Conservation (phyloP, 148 eudicot species). For the Chenopodium quinoa region DNA sequence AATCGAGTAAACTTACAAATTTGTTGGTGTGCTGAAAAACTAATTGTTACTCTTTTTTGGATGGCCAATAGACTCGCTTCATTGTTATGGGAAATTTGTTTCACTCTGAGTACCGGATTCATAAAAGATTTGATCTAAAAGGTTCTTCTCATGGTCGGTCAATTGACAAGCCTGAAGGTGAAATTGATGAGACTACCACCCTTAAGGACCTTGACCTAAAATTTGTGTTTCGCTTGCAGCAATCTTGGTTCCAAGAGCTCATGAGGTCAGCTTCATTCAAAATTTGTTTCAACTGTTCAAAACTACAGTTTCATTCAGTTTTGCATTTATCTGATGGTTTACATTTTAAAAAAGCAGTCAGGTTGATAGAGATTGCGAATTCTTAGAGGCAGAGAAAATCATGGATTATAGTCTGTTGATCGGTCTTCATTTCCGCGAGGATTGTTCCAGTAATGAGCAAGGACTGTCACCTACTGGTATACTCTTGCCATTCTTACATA, state of each 20-base stretch:
- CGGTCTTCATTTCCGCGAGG: slow-evolving; percentile 49
- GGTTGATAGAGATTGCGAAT: slow-evolving; percentile 48
- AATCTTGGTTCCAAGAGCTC: slow-evolving; percentile 81
- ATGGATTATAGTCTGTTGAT: slow-evolving; percentile 50
- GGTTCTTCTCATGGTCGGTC: slow-evolving; percentile 93
- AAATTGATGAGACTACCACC: slow-evolving; percentile 94
- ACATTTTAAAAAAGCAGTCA: slow-evolving; percentile 30
- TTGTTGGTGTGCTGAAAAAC: slow-evolving; percentile 2
- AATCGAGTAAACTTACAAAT: background rate
- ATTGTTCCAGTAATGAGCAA: slow-evolving; percentile 29
- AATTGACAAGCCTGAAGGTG: slow-evolving; percentile 79
- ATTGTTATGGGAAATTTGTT: slow-evolving; percentile 96
- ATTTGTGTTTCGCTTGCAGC: slow-evolving; percentile 74
- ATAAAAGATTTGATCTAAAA: slow-evolving; percentile 89
- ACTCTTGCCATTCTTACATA: background rate
- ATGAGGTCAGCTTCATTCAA: slow-evolving; percentile 56
- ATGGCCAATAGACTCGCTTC: slow-evolving; percentile 64
- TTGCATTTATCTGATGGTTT: slow-evolving; percentile 8
- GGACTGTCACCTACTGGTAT: slow-evolving; percentile 36
- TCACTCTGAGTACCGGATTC: slow-evolving; percentile 85
- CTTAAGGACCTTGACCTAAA: slow-evolving; percentile 94
- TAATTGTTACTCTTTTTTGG: slow-evolving; percentile 12
- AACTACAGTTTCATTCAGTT: background rate
- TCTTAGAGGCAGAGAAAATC: slow-evolving; percentile 46
- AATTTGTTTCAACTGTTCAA: slow-evolving; percentile 1